Evolutionary conservation across 371 early-diverging fungal genomes (phyloP).

Genomic region (Umbelopsis sp.): DNA sequence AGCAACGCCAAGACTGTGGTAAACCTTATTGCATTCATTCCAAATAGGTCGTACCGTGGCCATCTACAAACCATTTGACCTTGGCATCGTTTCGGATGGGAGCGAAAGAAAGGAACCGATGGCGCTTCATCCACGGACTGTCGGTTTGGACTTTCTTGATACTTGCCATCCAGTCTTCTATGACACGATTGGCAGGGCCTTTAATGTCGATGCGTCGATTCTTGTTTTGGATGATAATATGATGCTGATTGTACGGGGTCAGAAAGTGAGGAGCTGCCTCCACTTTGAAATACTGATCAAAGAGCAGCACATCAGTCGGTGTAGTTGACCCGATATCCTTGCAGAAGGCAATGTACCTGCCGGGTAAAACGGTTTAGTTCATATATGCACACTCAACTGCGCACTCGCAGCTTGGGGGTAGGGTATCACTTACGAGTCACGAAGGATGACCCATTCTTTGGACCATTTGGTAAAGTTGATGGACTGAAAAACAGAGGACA

Average conservation of each 20-base stretch:
- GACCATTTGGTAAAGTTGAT: conserved; percentile 50
- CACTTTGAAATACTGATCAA: conserved; percentile 66
- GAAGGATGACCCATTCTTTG: conserved; percentile 72
- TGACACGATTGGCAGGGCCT: conserved; percentile 60
- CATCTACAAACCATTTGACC: conserved; percentile 83
- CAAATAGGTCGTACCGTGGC: conserved; percentile 40
- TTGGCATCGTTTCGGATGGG: conserved; percentile 70
- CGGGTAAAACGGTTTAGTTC: background rate
- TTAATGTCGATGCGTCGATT: conserved; percentile 66
- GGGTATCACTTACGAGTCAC: conserved; percentile 59
- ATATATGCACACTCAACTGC: too few species aligned
- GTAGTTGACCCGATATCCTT: conserved; percentile 45
- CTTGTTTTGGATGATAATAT: conserved; percentile 50
- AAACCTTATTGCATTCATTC: too few species aligned
- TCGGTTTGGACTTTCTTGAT: conserved; percentile 56
- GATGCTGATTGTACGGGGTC: conserved; percentile 47
- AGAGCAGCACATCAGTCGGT: conserved; percentile 72
- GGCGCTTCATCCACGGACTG: conserved; percentile 70
- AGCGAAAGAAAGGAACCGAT: conserved; percentile 80
- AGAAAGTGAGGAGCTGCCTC: conserved; percentile 24
- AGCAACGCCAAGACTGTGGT: background rate
- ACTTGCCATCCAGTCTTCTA: conserved; percentile 65
- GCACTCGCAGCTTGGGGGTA: too few species aligned
- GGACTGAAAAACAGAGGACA: conserved; percentile 25
- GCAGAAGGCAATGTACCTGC: conserved; percentile 59